phyloP scores from a whole-genome alignment of 1,284 basidiomycete species.

The Sporisorium iseilematis-ciliati region DNA sequence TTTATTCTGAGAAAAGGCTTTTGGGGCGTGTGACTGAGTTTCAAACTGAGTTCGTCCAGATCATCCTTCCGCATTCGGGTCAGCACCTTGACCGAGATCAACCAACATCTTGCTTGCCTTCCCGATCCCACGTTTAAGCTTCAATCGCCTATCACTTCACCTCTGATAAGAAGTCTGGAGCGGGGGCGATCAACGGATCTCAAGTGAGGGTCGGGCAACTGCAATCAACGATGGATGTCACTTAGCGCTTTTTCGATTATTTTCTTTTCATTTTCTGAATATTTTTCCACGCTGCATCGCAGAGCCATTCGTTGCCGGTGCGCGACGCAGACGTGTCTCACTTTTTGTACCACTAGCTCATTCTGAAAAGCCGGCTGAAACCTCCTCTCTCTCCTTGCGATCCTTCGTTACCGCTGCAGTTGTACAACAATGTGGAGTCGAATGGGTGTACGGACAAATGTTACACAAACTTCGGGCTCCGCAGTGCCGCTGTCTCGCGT shows the following conservation, averaged over 20 bases:
- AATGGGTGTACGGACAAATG: neutral
- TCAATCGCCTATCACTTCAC: neutral
- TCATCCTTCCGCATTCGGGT: slow-evolving; percentile 15
- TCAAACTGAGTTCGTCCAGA: slow-evolving; percentile 2
- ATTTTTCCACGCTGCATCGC: neutral
- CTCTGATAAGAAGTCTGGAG: neutral
- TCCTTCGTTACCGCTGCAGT: neutral
- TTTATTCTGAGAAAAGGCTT: neutral
- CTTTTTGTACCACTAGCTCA: slow-evolving; percentile 11
- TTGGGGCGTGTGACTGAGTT: slow-evolving; percentile 13
- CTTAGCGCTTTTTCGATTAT: neutral
- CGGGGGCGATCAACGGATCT: no score
- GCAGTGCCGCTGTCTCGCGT: slow-evolving; percentile 25
- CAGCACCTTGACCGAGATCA: neutral
- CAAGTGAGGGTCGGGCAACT: no score
- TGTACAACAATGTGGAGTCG: neutral
- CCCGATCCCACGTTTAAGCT: neutral
- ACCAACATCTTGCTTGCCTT: neutral
- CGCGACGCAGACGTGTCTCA: slow-evolving; percentile 20
- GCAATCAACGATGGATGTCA: neutral
- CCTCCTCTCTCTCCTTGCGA: neutral
- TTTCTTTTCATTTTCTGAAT: slow-evolving; percentile 4
- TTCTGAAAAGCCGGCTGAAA: neutral
- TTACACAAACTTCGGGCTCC: slow-evolving; percentile 11
- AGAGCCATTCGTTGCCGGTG: neutral